Conservation (phyloP, 306 rosid genomes). For the Quercus alba region DNA sequence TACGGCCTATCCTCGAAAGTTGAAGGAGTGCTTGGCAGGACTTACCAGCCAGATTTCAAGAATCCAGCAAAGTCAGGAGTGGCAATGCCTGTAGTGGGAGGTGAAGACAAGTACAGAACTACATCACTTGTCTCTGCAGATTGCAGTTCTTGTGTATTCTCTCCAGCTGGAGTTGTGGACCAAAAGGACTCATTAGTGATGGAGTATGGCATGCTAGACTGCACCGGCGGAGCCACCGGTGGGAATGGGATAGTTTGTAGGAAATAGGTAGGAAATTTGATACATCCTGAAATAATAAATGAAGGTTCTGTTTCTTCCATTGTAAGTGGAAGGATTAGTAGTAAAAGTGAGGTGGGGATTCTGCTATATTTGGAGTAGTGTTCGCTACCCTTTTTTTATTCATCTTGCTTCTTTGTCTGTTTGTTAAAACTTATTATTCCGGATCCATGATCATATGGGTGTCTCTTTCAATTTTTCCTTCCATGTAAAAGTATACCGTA, state of each 20-base stretch:
- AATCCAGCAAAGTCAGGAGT: conserved; percentile 75
- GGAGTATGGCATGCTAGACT: conserved; percentile 50
- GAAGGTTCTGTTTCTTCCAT: background rate
- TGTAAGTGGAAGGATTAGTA: too few species aligned
- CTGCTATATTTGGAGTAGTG: background rate
- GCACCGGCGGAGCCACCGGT: conserved; percentile 41
- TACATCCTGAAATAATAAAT: background rate
- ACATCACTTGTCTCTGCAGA: conserved; percentile 62
- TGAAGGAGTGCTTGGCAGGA: conserved; percentile 87
- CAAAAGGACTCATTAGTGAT: conserved; percentile 6
- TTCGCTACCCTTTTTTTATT: background rate
- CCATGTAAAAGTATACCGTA: background rate
- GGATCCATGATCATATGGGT: background rate
- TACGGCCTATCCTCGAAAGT: conserved; percentile 53
- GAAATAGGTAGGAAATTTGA: conserved; percentile 27
- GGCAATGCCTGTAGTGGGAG: conserved; percentile 83
- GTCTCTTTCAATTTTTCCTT: background rate
- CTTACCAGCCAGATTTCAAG: conserved; percentile 73
- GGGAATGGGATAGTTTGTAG: conserved; percentile 85
- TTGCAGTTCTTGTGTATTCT: conserved; percentile 56
- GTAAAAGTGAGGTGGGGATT: too few species aligned
- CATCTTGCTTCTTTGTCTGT: background rate
- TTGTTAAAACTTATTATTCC: background rate
- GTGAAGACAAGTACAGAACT: conserved; percentile 71
- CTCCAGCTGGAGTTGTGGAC: conserved; percentile 16